Conservation (phyloP, 352 stramenopile species). For the Phytophthora constricta region DNA sequence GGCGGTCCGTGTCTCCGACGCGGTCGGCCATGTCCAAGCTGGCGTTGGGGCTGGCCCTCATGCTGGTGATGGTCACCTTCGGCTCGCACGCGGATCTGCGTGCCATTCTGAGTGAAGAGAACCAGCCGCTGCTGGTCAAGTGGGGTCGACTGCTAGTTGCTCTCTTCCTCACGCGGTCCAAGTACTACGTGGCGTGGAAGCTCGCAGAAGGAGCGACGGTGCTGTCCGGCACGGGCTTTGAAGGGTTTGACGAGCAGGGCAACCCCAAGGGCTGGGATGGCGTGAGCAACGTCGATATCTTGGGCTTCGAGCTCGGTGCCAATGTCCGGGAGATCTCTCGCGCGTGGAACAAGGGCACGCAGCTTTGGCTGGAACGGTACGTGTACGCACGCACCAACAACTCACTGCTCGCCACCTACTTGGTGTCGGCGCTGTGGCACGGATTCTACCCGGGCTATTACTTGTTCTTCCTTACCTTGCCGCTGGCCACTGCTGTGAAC, state of each 20-base stretch:
- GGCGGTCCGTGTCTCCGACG: slow-evolving; percentile 37
- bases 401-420: slow-evolving; percentile 94
- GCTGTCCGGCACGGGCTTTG: slow-evolving; percentile 89
- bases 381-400: slow-evolving; percentile 96
- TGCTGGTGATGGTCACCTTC: slow-evolving; percentile 53
- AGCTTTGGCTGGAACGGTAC: slow-evolving; percentile 96
- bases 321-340: slow-evolving; percentile 91
- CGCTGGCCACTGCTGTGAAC: slow-evolving; percentile 74
- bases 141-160: slow-evolving; percentile 84
- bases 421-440: slow-evolving; percentile 97
- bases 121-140: slow-evolving; percentile 64
- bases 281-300: slow-evolving; percentile 96
- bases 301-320: slow-evolving; percentile 93
- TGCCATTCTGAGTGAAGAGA: slow-evolving; percentile 32
- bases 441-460: slow-evolving; percentile 99
- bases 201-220: slow-evolving; percentile 82
- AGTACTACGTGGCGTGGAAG: slow-evolving; percentile 98
- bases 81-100: slow-evolving; percentile 38
- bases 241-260: slow-evolving; percentile 92
- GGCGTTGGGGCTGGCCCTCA: slow-evolving; percentile 53
- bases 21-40: slow-evolving; percentile 62
- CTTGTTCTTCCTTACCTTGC: slow-evolving; percentile 90
- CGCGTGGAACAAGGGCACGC: slow-evolving; percentile 97
- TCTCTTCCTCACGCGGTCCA: slow-evolving; percentile 90
- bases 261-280: slow-evolving; percentile 91